Conservation (phyloP, 495 filamentous ascomycete genomes). For the Aspergillus affinis region DNA sequence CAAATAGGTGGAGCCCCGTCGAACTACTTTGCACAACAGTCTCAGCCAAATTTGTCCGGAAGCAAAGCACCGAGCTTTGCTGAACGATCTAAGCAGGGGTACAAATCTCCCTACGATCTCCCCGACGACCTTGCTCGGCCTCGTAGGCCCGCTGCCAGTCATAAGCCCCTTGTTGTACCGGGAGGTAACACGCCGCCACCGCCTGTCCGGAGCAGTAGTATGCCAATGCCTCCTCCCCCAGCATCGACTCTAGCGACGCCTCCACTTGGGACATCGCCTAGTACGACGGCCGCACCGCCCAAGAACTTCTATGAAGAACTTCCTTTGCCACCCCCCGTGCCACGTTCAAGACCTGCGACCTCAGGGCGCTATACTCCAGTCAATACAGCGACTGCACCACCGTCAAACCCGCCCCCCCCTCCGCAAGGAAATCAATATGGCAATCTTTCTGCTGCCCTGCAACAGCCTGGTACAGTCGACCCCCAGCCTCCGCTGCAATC, state of each 20-base stretch:
- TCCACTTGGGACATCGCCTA: conserved; percentile 29
- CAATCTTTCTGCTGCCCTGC: conserved; percentile 26
- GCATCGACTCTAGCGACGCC: conserved; percentile 26
- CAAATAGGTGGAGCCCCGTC: conserved; percentile 10
- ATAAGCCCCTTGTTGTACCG: conserved; percentile 29
- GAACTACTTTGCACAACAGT: conserved; percentile 41
- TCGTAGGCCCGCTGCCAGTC: conserved; percentile 51
- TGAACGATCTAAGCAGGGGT: conserved; percentile 85
- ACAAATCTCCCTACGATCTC: conserved; percentile 90
- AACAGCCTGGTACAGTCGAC: conserved; percentile 13
- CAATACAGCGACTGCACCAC: conserved; percentile 20
- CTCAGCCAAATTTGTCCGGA: conserved; percentile 34
- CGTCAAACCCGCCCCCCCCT: conserved; percentile 10
- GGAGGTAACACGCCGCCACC: conserved; percentile 38
- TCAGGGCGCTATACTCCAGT: conserved; percentile 55
- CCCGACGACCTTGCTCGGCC: conserved; percentile 82
- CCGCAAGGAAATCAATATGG: conserved; percentile 22
- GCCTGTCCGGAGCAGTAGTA: conserved; percentile 61
- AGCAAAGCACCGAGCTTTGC: conserved; percentile 71
- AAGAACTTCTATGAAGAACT: conserved; percentile 91
- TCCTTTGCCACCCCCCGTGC: conserved; percentile 56
- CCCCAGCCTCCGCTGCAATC: conserved; percentile 44
- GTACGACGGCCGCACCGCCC: conserved; percentile 30
- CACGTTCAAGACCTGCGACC: conserved; percentile 46
- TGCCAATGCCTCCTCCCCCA: conserved; percentile 34